Percentiles rank a stretch among this genome's conserved stretches.
Conservation (phyloP, 345 rosid genomes). For the Citrus mangshanensis region DNA sequence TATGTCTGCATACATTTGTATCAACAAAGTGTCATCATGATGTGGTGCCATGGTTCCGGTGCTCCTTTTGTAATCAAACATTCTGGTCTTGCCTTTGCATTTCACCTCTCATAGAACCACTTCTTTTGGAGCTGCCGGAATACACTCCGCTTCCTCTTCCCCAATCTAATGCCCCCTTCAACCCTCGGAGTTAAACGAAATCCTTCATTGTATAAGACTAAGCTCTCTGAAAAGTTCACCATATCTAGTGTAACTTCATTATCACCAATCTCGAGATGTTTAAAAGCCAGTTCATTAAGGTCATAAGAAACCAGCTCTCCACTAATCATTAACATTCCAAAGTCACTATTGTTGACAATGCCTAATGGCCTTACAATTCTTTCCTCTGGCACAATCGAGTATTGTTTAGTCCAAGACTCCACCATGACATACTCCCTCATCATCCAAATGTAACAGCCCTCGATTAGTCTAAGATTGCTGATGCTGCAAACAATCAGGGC, state of each 20-base stretch:
- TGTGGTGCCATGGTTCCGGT: no score
- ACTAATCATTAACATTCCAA: background rate
- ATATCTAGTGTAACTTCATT: background rate
- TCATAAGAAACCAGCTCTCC: constrained; percentile 1
- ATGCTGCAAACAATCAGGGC: background rate
- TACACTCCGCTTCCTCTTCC: constrained; percentile 7
- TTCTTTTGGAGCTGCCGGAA: background rate
- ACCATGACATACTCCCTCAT: constrained; percentile 2
- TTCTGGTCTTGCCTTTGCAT: no score
- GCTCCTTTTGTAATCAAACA: no score
- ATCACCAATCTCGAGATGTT: background rate
- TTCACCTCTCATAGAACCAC: background rate
- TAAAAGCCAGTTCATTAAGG: background rate
- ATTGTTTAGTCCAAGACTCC: constrained; percentile 1
- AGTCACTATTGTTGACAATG: background rate
- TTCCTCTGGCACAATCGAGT: background rate
- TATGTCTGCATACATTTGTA: no score
- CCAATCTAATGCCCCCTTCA: background rate
- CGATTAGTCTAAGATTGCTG: no score
- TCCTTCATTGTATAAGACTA: background rate
- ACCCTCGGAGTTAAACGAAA: background rate
- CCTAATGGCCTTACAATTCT: background rate
- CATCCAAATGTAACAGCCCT: background rate
- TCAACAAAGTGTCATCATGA: no score
- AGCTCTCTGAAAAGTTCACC: background rate